A percentile compares a stretch with the other conserved stretches of the same genome.
Conservation (phyloP, 78 protist species). For the Cavenderia fasciculata region DNA sequence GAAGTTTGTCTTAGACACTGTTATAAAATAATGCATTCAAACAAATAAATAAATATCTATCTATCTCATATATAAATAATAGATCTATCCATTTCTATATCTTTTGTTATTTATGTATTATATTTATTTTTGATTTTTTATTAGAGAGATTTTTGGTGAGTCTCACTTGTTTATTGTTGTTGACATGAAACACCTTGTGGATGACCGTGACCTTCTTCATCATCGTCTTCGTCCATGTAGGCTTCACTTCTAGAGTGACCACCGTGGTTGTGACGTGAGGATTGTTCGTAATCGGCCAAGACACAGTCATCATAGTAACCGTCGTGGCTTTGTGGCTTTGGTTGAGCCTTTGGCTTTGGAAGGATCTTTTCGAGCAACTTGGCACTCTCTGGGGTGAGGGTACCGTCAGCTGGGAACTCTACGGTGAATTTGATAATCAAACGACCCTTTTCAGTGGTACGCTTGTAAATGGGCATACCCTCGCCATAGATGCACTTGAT, state of each 20-base stretch:
- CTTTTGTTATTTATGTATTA: no score
- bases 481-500: slow-evolving; percentile 90
- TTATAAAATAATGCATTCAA: no score
- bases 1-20: slow-evolving; percentile 16
- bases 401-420: slow-evolving; percentile 88
- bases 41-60: no score
- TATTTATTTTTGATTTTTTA: no score
- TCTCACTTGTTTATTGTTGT: slow-evolving; percentile 36
- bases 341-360: slow-evolving; percentile 57
- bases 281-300: slow-evolving; percentile 8
- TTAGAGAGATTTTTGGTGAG: no score
- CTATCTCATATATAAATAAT: no score
- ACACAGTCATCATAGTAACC: slow-evolving; percentile 62
- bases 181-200: slow-evolving; percentile 73
- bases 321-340: slow-evolving; percentile 33
- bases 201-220: slow-evolving; percentile 26
- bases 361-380: slow-evolving; percentile 72
- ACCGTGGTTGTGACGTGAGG: neutral
- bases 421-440: slow-evolving; percentile 87
- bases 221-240: slow-evolving; percentile 43
- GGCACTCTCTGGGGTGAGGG: slow-evolving; percentile 42
- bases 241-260: neutral
- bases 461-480: slow-evolving; percentile 96
- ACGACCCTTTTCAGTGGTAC: slow-evolving; percentile 92
- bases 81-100: no score